Evolutionary conservation across 495 filamentous ascomycete species (phyloP).

Genomic region (Penicillium subrubescens): DNA sequence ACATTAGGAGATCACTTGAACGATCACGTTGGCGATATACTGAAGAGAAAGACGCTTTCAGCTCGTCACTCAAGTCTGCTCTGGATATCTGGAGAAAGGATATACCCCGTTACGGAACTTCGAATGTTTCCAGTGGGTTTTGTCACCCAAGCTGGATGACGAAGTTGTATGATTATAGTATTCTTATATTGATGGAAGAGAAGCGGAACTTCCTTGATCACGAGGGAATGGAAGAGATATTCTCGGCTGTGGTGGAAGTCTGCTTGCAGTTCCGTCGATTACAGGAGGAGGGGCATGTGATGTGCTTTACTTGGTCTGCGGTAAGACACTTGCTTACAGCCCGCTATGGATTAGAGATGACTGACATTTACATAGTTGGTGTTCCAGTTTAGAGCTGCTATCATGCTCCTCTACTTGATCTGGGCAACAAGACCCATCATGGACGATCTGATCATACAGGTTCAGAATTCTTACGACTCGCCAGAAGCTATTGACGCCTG

Average conservation of each 20-base stretch:
- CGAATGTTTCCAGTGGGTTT: conserved; percentile 28
- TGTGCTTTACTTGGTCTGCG: conserved; percentile 42
- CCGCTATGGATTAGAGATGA: background rate
- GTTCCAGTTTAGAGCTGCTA: conserved; percentile 36
- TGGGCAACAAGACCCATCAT: conserved; percentile 25
- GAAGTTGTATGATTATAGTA: conserved; percentile 38
- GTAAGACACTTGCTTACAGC: conserved; percentile 15
- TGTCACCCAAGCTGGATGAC: conserved; percentile 37
- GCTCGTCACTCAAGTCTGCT: conserved; percentile 28
- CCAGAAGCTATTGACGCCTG: conserved; percentile 30
- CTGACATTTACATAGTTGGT: conserved; percentile 29
- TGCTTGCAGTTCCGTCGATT: conserved; percentile 32
- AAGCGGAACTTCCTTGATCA: conserved; percentile 29
- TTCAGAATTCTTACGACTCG: conserved; percentile 11
- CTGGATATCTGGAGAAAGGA: conserved; percentile 35
- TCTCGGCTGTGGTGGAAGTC: conserved; percentile 33
- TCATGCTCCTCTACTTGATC: conserved; percentile 37
- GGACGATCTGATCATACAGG: conserved; percentile 6
- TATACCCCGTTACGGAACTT: conserved; percentile 33
- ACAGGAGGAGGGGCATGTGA: conserved; percentile 37
- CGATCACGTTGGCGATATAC: conserved; percentile 13
- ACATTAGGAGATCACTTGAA: conserved; percentile 32
- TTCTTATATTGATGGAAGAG: conserved; percentile 35
- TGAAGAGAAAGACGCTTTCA: conserved; percentile 16
- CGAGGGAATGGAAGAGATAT: conserved; percentile 31